Evolutionary conservation across 1,139 yeast genomes (phyloP), one percentile per base, ranked within the genome.

Genomic region (Geotrichum reessii): DNA sequence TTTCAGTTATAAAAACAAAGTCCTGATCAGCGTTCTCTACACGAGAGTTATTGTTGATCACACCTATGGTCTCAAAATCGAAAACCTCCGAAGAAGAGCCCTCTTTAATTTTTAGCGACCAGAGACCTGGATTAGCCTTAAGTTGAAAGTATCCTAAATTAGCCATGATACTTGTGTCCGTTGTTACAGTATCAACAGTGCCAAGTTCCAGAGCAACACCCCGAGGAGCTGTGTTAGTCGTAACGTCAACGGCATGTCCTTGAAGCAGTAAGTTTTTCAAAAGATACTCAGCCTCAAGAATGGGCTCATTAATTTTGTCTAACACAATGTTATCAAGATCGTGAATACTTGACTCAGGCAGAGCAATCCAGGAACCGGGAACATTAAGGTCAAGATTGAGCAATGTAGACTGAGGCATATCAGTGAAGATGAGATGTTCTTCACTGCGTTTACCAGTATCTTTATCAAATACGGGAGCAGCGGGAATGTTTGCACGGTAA

Each of bases 101-200:
- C 0, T 72, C 69, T 61, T 79, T 78, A 9, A 83, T 67, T 3
- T 69, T 66, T 19, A 89, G 68, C 0, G 73, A 69, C 85, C 88
- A 87, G 1, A 77, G 58, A 0, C 96, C 96, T 0, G 93, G 93
- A 52, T 74, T 76, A 0, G 86, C 83, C 62, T 81, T 81, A 52
- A 90, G 73, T 70, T 90, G 96, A 61, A 86, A 78, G 71, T 90
- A 90, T 0, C 96, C 96, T 57, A 83, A 72, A 57, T 84, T 82
- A 0, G 87, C 79, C 92, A 89, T 84, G 2, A 88, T 83, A 51
- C 74, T 75, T 0, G 96, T 86, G 64, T 86, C 90, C 0, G 78
- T 74, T 1, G 66, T 49, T 14, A 46, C 54, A 2, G 61, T 59
- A 14, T 55, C 47, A 2, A 62, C 47, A 12, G 71, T 67, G 14